Evolutionary conservation across 2,329 filamentous ascomycete species (phyloP), one percentile per base, ranked within the genome.

Genomic region (Talaromyces rugulosus): DNA sequence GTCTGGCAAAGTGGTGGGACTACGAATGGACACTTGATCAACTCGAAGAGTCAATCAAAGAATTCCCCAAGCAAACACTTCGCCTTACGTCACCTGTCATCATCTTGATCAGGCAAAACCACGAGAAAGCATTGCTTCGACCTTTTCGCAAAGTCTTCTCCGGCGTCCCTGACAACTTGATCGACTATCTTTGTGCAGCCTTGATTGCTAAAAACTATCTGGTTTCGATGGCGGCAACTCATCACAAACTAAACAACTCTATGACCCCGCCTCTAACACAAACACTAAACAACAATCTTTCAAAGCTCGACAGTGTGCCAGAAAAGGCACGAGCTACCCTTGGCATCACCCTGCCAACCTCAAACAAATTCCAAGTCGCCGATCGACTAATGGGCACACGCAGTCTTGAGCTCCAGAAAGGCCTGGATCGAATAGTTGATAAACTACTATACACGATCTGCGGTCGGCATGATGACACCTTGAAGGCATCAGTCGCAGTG

Each of bases 11-110:
- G 53, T 70, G 70, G 64, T 74, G 74, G 72, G 72, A 76, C 58
- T 72, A 76, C 54, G 74, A 77, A 61, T 77, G 75, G 75, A 73
- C 74, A 5, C 66, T 77, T 1, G 72, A 75, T 34, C 72, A 77
- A 64, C 68, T 77, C 28, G 74, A 77, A 12, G 67, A 73, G 30
- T 75, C 72, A 1, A 70, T 76, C 12, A 74, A 72, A 42, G 71
- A 74, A 18, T 75, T 72, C 18, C 73, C 75, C 18, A 70, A 68
- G 11, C 67, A 71, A 44, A 73, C 73, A 68, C 69, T 77, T 5
- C 71, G 69, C 18, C 68, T 77, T 9, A 74, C 74, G 5, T 77
- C 75, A 0, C 75, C 75, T 14, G 75, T 75, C 16, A 74, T 77
- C 5, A 71, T 77, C 54, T 72, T 75, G 61, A 65, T 77, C 18